phyloP scores from a whole-genome alignment of 1,284 basidiomycete species.

The Boletellus deceptivus region DNA sequence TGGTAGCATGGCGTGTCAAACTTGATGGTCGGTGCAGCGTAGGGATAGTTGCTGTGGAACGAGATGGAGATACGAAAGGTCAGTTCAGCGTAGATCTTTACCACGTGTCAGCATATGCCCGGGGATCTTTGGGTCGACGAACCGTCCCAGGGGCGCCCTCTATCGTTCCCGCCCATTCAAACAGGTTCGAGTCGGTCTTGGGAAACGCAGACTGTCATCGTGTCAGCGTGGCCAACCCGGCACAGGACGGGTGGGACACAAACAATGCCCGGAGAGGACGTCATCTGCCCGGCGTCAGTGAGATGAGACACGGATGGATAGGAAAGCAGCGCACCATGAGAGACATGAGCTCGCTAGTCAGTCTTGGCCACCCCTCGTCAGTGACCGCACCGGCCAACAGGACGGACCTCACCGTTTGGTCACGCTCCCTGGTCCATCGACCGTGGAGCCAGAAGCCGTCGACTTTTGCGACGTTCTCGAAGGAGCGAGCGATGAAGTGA shows the following conservation, averaged over 20 bases:
- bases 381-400: conserved; percentile 5
- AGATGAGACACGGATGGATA: conserved; percentile 1
- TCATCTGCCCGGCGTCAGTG: conserved; percentile 57
- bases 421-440: conserved; percentile 67
- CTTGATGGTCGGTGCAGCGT: conserved; percentile 75
- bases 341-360: conserved; percentile 80
- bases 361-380: conserved; percentile 38
- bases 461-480: conserved; percentile 56
- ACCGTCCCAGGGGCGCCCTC: conserved; percentile 73
- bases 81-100: conserved; percentile 72
- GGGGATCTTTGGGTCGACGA: neutral
- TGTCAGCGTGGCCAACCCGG: conserved; percentile 8
- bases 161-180: conserved; percentile 83
- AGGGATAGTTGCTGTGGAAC: conserved; percentile 84
- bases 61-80: conserved; percentile 77
- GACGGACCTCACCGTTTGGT: conserved; percentile 63
- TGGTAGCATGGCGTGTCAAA: conserved; percentile 85
- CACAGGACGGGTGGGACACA: conserved; percentile 24
- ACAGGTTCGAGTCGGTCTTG: conserved; percentile 76
- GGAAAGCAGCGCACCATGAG: conserved; percentile 62
- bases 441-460: conserved; percentile 44
- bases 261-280: conserved; percentile 79
- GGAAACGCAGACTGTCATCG: conserved; percentile 73
- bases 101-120: conserved; percentile 1
- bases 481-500: conserved; percentile 63